Percentiles rank a stretch among this genome's conserved stretches.
Conservation (phyloP, 805 yeast genomes). For the Pichia ethanolica region DNA sequence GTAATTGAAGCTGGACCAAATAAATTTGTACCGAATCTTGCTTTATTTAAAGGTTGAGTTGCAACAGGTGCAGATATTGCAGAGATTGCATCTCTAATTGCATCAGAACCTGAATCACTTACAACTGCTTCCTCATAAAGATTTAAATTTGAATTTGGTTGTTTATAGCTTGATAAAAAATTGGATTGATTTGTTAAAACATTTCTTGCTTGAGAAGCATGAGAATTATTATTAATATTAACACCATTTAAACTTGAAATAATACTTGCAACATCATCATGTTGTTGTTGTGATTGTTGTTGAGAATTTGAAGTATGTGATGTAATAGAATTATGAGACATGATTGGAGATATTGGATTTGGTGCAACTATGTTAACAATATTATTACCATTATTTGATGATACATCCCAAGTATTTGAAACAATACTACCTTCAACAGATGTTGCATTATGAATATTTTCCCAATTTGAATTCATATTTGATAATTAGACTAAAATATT, state of each 20-base stretch:
- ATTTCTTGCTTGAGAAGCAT: neutral
- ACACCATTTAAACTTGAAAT: slow-evolving; percentile 26
- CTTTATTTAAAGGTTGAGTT: slow-evolving; percentile 14
- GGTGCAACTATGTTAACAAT: slow-evolving; percentile 14
- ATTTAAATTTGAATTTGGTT: slow-evolving; percentile 4
- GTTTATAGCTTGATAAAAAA: slow-evolving; percentile 16
- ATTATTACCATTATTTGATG: slow-evolving; percentile 16
- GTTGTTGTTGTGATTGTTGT: neutral
- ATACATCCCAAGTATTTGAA: slow-evolving; percentile 25
- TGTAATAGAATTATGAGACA: slow-evolving; percentile 5
- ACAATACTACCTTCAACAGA: slow-evolving; percentile 23
- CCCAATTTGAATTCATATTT: slow-evolving; percentile 21
- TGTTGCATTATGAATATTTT: slow-evolving; percentile 12
- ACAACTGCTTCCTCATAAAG: slow-evolving; percentile 21
- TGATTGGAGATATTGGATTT: slow-evolving; percentile 13
- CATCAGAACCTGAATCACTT: slow-evolving; percentile 28
- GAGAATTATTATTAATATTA: slow-evolving; percentile 8
- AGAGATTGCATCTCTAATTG: slow-evolving; percentile 25
- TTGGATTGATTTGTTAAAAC: slow-evolving; percentile 21
- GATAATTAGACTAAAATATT: no score
- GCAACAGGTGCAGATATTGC: slow-evolving; percentile 28
- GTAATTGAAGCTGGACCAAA: slow-evolving; percentile 59
- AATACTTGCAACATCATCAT: slow-evolving; percentile 27
- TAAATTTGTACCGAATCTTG: slow-evolving; percentile 30
- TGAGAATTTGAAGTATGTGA: slow-evolving; percentile 4